phyloP scores from a whole-genome alignment of 2,329 filamentous ascomycete genomes.

The Plenodomus tracheiphilus region DNA sequence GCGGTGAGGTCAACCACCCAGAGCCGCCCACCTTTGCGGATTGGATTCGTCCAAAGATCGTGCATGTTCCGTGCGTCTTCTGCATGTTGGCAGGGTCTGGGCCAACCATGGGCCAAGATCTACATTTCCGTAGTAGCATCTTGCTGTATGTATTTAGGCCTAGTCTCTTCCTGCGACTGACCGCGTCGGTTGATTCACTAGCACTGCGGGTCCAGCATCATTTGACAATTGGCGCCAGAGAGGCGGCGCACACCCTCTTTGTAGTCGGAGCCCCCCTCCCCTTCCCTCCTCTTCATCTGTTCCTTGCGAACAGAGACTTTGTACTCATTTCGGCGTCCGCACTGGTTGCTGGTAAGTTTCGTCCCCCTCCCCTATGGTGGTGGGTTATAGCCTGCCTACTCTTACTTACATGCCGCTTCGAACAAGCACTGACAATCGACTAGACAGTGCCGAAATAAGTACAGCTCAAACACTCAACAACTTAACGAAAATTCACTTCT shows the following conservation, averaged over 20 bases:
- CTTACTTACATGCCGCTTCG: conserved; percentile 6
- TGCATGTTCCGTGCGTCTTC: conserved; percentile 20
- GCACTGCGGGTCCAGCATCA: conserved; percentile 27
- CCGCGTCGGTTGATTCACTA: conserved; percentile 24
- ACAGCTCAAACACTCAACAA: conserved; percentile 23
- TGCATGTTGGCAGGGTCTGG: conserved; percentile 21
- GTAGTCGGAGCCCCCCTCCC: background rate
- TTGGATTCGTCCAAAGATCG: conserved; percentile 19
- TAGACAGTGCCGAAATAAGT: conserved; percentile 31
- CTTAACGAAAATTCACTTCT: conserved; percentile 6
- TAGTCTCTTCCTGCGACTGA: conserved; percentile 22
- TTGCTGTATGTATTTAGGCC: conserved; percentile 13
- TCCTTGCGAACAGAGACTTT: background rate
- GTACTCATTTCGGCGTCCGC: conserved; percentile 18
- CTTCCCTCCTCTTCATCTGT: conserved; percentile 5
- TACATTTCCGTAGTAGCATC: conserved; percentile 20
- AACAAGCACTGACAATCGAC: conserved; percentile 21
- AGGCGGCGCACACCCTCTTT: conserved; percentile 21
- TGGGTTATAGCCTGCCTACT: too few relatives aligned
- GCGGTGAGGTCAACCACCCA: conserved; percentile 34
- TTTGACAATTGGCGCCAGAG: conserved; percentile 3
- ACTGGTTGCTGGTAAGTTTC: conserved; percentile 30
- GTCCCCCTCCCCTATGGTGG: conserved; percentile 21
- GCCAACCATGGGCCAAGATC: conserved; percentile 28
- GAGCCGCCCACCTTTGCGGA: conserved; percentile 22